Conservation (phyloP, 192 early-diverging fungal species). For the Funneliformis geosporum region DNA sequence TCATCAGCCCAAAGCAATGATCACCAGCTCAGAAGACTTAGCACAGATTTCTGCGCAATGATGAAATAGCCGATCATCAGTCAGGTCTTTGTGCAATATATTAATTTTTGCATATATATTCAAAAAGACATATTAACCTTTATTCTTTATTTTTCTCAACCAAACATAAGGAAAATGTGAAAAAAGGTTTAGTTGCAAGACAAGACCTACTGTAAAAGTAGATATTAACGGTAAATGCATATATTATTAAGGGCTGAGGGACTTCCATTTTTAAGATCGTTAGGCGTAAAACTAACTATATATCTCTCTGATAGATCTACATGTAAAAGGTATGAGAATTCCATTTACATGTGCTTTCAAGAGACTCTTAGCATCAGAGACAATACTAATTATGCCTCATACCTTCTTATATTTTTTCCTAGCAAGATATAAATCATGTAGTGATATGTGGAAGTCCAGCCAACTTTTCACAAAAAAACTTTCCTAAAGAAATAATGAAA, state of each 20-base stretch:
- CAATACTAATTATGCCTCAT: background rate
- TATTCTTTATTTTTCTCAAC: too few species aligned
- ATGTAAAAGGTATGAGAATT: background rate
- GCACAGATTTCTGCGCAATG: background rate
- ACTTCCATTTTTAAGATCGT: too few species aligned
- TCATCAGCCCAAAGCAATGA: background rate
- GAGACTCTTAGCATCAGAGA: background rate
- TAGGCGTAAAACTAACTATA: background rate
- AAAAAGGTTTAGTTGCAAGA: background rate
- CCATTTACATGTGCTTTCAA: background rate
- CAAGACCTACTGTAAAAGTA: background rate
- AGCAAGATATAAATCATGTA: constrained; percentile 5
- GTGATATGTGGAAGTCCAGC: background rate
- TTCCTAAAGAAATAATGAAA: too few species aligned
- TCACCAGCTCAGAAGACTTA: background rate
- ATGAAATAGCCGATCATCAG: background rate
- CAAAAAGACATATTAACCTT: too few species aligned
- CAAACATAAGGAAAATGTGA: too few species aligned
- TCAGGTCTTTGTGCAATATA: background rate
- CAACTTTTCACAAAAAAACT: background rate
- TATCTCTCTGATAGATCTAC: background rate
- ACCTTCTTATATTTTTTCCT: too few species aligned
- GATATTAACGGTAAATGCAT: background rate
- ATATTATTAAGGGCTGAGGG: too few species aligned
- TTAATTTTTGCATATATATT: too few species aligned